A percentile compares a stretch with the other conserved stretches of the same genome.
These are phyloP conservation scores for Diddensiella transvaalensis DNA, from an alignment of 805 yeast genomes.

Conservation along the genomic window DNA sequence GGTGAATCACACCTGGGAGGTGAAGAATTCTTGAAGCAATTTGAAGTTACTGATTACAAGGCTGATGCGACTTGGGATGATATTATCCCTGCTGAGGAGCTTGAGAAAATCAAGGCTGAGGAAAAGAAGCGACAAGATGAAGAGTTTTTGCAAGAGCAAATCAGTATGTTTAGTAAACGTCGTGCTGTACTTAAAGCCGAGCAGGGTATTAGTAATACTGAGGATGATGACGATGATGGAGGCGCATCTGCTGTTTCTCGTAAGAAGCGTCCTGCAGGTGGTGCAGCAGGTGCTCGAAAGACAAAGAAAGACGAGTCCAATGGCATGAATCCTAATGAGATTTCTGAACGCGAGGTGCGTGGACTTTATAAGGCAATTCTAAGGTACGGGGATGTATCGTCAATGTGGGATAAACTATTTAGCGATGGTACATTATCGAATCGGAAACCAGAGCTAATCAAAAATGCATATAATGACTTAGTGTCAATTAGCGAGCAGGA, in stretches of 20 bases:
- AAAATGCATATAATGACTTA: constrained; percentile 73
- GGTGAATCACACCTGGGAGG: constrained; percentile 99
- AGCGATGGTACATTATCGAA: constrained; percentile 87
- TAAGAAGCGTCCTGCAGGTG: constrained; percentile 20
- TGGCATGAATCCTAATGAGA: constrained; percentile 47
- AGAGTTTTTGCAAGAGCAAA: constrained; percentile 80
- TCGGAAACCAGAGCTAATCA: constrained; percentile 74
- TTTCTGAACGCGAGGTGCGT: constrained; percentile 84
- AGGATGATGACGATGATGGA: constrained; percentile 41
- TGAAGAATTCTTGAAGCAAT: constrained; percentile 93
- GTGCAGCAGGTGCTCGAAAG: constrained; percentile 31
- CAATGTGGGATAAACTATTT: constrained; percentile 78
- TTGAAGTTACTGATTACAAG: constrained; percentile 97
- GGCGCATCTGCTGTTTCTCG: constrained; percentile 33
- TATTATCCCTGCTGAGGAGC: constrained; percentile 92
- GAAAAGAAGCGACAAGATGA: constrained; percentile 86
- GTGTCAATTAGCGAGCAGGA: constrained; percentile 56
- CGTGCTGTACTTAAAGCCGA: constrained; percentile 59
- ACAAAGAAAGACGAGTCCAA: constrained; percentile 36
- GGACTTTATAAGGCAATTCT: constrained; percentile 79
- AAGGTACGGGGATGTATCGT: constrained; percentile 72
- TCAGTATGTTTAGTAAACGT: constrained; percentile 80
- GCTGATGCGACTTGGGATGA: constrained; percentile 99
- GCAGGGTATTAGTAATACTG: constrained; percentile 34
- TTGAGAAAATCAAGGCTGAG: constrained; percentile 82